A percentile compares a stretch with the other conserved stretches of the same genome.
phyloP scores from a whole-genome alignment of 176 grass and related monocot species.

The Thinopyrum elongatum region DNA sequence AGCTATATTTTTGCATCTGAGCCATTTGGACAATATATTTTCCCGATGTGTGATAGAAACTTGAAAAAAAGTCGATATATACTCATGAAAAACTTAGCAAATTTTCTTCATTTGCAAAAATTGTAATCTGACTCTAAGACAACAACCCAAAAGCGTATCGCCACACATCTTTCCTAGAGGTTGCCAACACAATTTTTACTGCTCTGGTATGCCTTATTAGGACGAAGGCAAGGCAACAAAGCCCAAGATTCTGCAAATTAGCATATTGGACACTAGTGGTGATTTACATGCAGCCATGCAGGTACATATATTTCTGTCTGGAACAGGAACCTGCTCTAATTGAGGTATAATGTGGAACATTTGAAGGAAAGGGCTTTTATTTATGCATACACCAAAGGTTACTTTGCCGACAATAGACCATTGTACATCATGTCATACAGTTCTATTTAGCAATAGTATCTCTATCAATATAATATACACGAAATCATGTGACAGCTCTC shows the following conservation, averaged over 20 bases:
- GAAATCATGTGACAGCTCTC: background rate
- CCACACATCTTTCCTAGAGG: background rate
- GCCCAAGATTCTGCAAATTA: background rate
- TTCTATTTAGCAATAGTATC: background rate
- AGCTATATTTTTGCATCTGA: background rate
- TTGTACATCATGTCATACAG: background rate
- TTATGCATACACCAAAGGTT: background rate
- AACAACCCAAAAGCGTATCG: background rate
- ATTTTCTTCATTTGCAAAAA: background rate
- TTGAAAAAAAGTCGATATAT: background rate
- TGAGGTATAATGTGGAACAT: background rate
- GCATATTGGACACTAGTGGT: background rate
- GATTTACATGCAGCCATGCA: background rate
- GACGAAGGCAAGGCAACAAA: background rate
- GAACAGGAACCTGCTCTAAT: background rate
- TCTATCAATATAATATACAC: constrained; percentile 4
- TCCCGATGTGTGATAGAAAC: background rate
- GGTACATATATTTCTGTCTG: background rate
- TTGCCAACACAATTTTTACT: background rate
- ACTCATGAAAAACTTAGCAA: background rate
- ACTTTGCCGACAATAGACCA: background rate
- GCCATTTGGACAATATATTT: background rate
- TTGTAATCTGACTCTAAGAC: constrained; percentile 13
- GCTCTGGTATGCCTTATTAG: background rate
- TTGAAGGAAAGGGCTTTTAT: background rate